Evolutionary conservation across 1,284 basidiomycete genomes (phyloP), one percentile per base, ranked within the genome.

Genomic region (Pseudozyma sp.): DNA sequence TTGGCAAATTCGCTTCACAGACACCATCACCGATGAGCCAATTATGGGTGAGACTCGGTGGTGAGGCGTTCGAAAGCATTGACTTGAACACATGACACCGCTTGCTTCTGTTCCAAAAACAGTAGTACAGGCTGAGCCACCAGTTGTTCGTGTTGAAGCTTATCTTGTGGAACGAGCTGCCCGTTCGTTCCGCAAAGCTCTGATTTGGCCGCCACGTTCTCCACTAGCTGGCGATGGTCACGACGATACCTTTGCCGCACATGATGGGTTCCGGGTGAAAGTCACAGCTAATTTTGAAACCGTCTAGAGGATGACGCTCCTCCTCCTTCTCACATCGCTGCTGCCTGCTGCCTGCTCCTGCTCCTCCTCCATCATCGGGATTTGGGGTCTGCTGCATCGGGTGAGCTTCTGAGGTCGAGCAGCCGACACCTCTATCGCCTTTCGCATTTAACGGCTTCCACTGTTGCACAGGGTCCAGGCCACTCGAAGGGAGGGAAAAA

Each of bases 11-110:
- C 52, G 52, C 43, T 35, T 19, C 52, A 46, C 19, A 24, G 24
- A 39, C 40, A 53, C 40, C 51, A 44, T 43, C 40, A 30, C 44
- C 53, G 43, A 45, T 46, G 31, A 31, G 29, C 49, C 49, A 56
- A 63, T 48, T n/a, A 37, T 53, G 37, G 54, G 31, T 35, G 37
- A 34, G 44, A 8, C 1, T 29, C 7, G 29, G 37, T 19, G 31
- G n/a, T 24, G 47, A 43, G 33, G 31, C 19, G 17, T 7, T 11
- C 31, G 40, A 30, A 19, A 24, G 47, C 58, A 51, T 54, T 52
- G 37, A 48, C 45, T 52, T 52, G 29, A 60, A 66, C 64, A 66
- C 64, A 66, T 60, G 64, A 66, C 57, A 30, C 48, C 50, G 51
- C 61, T 24, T 24, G 24, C 24, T 24, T 24, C 24, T 4, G 24